Evolutionary conservation across 139 green algal genomes (phyloP).

Genomic region (Closterium sp.): DNA sequence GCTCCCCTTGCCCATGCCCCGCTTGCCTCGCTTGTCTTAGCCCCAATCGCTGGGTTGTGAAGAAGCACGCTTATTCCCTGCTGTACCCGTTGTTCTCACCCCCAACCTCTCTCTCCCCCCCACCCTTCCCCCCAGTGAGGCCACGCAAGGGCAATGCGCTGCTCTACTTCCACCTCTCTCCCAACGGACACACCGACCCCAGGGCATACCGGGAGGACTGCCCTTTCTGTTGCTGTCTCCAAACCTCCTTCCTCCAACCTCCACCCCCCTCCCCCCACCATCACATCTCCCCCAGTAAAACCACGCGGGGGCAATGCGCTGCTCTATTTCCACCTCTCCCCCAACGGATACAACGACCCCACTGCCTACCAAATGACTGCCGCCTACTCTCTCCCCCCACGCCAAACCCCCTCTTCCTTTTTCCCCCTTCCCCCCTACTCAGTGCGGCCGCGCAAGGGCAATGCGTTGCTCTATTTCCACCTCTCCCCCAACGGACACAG

Average conservation of each 20-base stretch:
- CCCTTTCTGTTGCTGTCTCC: no score
- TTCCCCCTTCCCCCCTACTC: background rate
- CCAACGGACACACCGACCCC: conserved; percentile 33
- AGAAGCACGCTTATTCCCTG: no score
- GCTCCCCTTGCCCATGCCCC: no score
- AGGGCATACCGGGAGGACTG: no score
- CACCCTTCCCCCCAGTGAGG: conserved; percentile 46
- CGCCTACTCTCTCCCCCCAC: conserved; percentile 58
- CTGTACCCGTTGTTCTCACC: background rate
- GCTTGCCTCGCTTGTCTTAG: no score
- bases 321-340: conserved; percentile 54
- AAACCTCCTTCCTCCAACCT: no score
- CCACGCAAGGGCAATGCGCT: conserved; percentile 55
- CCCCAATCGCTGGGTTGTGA: no score
- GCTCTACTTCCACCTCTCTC: conserved; percentile 55
- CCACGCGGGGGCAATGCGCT: conserved; percentile 55
- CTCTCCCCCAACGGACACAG: conserved; percentile 29
- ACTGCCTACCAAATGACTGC: conserved; percentile 63
- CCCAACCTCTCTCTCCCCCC: background rate
- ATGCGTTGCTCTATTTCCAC: conserved; percentile 57
- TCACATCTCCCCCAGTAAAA: no score
- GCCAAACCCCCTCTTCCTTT: no score
- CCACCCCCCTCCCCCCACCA: no score
- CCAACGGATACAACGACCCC: conserved; percentile 35
- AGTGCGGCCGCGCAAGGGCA: conserved; percentile 56